Conservation (phyloP, 768 basidiomycete species). For the Naganishia vaughanmartiniae region DNA sequence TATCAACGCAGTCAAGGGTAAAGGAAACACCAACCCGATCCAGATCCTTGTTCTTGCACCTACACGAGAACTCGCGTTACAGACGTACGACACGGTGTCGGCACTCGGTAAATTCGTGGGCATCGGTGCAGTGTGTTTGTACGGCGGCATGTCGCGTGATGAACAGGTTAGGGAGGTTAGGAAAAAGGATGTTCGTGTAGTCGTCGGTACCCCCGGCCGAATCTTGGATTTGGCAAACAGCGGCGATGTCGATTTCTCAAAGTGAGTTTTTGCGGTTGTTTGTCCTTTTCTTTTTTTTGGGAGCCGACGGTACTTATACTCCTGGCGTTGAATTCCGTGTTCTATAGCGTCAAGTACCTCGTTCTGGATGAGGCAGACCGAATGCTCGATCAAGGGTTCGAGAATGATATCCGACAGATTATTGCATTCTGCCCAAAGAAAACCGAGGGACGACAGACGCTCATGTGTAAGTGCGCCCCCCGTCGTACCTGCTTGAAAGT, state of each 20-base stretch:
- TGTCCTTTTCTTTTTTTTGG: neutral
- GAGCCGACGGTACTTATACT: neutral
- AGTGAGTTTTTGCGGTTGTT: slow-evolving; percentile 55
- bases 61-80: slow-evolving; percentile 91
- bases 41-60: slow-evolving; percentile 78
- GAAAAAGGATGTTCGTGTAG: slow-evolving; percentile 63
- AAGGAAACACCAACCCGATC: slow-evolving; percentile 37
- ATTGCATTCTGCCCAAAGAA: slow-evolving; percentile 63
- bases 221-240: slow-evolving; percentile 88
- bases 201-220: slow-evolving; percentile 93
- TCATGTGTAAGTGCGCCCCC: slow-evolving; percentile 72
- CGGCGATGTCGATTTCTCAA: slow-evolving; percentile 75
- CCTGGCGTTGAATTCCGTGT: neutral
- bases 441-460: slow-evolving; percentile 72
- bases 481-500: neutral
- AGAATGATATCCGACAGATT: slow-evolving; percentile 92
- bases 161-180: slow-evolving; percentile 70
- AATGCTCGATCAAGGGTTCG: slow-evolving; percentile 97
- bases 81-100: slow-evolving; percentile 81
- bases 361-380: slow-evolving; percentile 97
- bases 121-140: slow-evolving; percentile 80
- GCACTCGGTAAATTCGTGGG: slow-evolving; percentile 68
- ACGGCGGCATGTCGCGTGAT: slow-evolving; percentile 90
- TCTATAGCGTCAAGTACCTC: slow-evolving; percentile 73
- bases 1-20: slow-evolving; percentile 42